These are phyloP conservation scores for Coniosporium tulheliwenetii DNA, from an alignment of 2,329 filamentous ascomycete genomes.

Conservation along the genomic window DNA sequence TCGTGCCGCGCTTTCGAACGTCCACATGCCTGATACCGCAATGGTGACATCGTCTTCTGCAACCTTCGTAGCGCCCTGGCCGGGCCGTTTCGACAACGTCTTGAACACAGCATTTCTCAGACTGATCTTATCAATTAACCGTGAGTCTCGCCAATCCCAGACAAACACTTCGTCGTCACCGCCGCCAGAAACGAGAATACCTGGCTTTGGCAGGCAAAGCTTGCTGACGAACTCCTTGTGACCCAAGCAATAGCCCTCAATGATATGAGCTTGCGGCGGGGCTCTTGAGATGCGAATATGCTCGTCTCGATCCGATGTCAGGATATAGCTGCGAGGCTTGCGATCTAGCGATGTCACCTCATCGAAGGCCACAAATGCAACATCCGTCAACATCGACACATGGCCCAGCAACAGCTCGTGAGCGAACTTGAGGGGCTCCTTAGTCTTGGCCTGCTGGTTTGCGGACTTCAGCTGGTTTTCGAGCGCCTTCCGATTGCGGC, in stretches of 20 bases:
- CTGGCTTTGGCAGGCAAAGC: constrained; percentile 48
- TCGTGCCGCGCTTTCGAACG: too few relatives aligned
- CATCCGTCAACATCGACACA: constrained; percentile 81
- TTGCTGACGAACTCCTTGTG: constrained; percentile 74
- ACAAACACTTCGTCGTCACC: constrained; percentile 65
- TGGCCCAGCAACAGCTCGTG: constrained; percentile 74
- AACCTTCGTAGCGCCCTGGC: not conserved
- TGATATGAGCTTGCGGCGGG: constrained; percentile 69
- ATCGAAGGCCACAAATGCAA: constrained; percentile 27
- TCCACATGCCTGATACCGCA: constrained; percentile 26
- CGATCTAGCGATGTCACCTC: constrained; percentile 20
- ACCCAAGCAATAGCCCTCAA: constrained; percentile 78
- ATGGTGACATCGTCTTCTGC: constrained; percentile 14
- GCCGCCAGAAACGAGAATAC: constrained; percentile 69
- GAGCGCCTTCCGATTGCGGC: constrained; percentile 41
- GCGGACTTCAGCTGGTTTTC: constrained; percentile 38
- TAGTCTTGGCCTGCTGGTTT: constrained; percentile 26
- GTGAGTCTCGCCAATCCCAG: constrained; percentile 62
- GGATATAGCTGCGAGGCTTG: constrained; percentile 39
- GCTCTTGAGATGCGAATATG: constrained; percentile 82
- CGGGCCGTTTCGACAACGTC: constrained; percentile 7
- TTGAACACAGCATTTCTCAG: constrained; percentile 19
- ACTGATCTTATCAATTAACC: constrained; percentile 37
- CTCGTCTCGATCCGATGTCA: constrained; percentile 56
- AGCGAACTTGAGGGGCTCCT: constrained; percentile 45